Base-by-base conservation (phyloP, 2,329 filamentous ascomycete species). In the Fusarium liriodendri region DNA sequence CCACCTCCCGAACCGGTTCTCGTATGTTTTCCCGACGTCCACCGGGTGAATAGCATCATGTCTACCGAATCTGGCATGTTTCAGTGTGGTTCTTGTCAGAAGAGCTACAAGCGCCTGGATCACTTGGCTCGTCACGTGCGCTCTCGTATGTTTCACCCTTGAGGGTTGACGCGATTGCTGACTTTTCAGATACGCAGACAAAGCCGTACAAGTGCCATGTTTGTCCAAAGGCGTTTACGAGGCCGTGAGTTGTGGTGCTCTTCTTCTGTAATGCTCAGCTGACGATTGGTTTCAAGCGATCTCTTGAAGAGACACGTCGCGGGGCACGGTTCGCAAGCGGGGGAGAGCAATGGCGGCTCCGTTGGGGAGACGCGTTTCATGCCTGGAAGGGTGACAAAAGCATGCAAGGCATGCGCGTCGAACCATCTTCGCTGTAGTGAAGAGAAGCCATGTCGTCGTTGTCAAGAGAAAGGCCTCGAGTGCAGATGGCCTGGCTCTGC, bases 81-180 rank as follows among this genome's bases (percentile, higher is more conserved):
- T 66, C 79, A 80, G 40, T 80, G 79, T 29, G 79, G 76, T 18
- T 73, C 69, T 4, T 80, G 78, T 37, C 73, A 80, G 27, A 75
- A 72, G 37, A 70, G 72, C 8, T 82, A 80, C 55, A 79, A 74
- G 45, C 76, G 80, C 6, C 60, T 79, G 47, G 80, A 82, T 54
- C 80, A 82, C 71, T 73, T 82, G 10, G 75, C 78, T 13, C 79
- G 80, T 32, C 80, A 82, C 70, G 76, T 82, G 22, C 77, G 80
- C n/a, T 80, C 80, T 11, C 80, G 80, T 82, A 73, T 45, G 77
- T 66, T 2, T 16, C 40, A n/a, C 9, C 20, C 16, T 2, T 38
- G 27, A 2, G 37, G 22, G 47, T 20, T 54, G 18, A 32, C 45
- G 45, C 22, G 22, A 35, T 7, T 54, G 35, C 32, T 37, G 25